Conservation (phyloP, 768 basidiomycete genomes). For the Mrakia gelida region DNA sequence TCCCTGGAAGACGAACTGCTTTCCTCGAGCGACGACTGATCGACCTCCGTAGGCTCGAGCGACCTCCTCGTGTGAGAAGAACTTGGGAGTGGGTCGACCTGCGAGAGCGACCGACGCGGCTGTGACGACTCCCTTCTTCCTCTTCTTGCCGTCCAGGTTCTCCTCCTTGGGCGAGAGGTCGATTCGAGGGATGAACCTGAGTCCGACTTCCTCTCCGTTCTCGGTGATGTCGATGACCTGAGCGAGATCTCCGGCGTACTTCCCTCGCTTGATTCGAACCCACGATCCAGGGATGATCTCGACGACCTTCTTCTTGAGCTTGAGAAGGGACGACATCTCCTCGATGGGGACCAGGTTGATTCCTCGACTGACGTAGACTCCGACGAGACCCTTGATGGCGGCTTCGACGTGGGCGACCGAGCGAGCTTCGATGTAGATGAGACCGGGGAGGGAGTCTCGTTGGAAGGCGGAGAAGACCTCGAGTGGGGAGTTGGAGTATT, state of each 20-base stretch:
- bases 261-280: conserved; percentile 92
- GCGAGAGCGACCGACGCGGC: conserved; percentile 45
- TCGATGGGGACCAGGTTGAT: conserved; percentile 44
- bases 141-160: conserved; percentile 65
- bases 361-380: conserved; percentile 57
- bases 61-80: conserved; percentile 89
- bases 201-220: conserved; percentile 83
- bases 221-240: conserved; percentile 92
- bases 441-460: conserved; percentile 88
- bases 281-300: conserved; percentile 81
- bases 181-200: conserved; percentile 95
- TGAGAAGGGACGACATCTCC: conserved; percentile 93
- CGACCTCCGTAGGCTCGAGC: conserved; percentile 77
- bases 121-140: conserved; percentile 57
- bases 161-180: conserved; percentile 90
- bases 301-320: conserved; percentile 90
- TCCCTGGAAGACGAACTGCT: conserved; percentile 75
- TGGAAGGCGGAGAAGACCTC: conserved; percentile 92
- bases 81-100: conserved; percentile 74
- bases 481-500: conserved; percentile 71
- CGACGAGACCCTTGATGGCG: conserved; percentile 85
- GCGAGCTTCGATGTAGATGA: conserved; percentile 94
- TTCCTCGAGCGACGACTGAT: conserved; percentile 62
- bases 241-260: conserved; percentile 89
- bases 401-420: conserved; percentile 77